Base-by-base conservation (phyloP, 805 yeast species). In the Candida khao-thaluensis region DNA sequence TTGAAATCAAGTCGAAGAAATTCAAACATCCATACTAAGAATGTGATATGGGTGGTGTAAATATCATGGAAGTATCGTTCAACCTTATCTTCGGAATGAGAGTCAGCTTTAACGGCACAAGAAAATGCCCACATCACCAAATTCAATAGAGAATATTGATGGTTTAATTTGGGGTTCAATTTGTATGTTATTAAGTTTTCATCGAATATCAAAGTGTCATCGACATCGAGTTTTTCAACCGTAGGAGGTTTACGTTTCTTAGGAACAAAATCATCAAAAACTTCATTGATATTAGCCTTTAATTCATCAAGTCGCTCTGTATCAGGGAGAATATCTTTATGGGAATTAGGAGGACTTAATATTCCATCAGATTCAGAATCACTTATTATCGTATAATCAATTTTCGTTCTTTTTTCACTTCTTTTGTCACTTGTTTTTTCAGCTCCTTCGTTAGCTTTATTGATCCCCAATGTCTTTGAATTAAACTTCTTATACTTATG, bases 91-190 rank as follows among this genome's bases (percentile, higher is more conserved):
- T 6, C 10, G 4, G 25, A 21, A 18, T 23, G 3, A 31, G 21
- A 11, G 10, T 18, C 26, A 8, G 24, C 29, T 16, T 21, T 20
- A 23, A n/a, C 15, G 25, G 68, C 66, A 47, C 72, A 68, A 44
- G 50, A 51, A 33, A 64, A 61, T 8, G 62, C 44, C 72, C 72
- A 68, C 26, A 55, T 53, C 9, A 64, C 36, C 23, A 66, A 40
- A 10, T 47, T 40, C 71, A 70, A 64, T 5, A 67, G 9, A 27
- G 41, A 52, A 47, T 53, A 64, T 10, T 42, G 41, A 4, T 36
- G 16, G 21, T 47, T 45, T 11, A 42, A 33, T 12, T 38, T 39
- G 2, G 62, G 60, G 38, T 52, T 52, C 10, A 66, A 43, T 25
- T 50, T 50, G 14, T 42, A 41, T 2, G 57, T 46, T 5, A 66